A percentile compares a stretch with the other conserved stretches of the same genome.
Evolutionary conservation across 2,329 filamentous ascomycete species (phyloP).

Genomic region (Huntiella savannae): DNA sequence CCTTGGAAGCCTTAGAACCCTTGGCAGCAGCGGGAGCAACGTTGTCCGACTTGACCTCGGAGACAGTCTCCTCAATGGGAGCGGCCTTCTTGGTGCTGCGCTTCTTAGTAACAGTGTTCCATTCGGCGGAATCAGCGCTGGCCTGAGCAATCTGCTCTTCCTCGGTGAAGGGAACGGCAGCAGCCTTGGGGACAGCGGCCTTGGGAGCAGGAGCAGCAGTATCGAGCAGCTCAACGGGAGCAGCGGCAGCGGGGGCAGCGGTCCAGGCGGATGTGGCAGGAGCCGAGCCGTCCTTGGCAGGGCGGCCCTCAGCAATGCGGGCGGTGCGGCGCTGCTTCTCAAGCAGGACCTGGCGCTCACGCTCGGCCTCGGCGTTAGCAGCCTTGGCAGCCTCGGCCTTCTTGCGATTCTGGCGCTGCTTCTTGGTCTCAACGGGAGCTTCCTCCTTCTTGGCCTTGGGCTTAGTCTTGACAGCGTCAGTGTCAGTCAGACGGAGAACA

Average conservation of each 20-base stretch:
- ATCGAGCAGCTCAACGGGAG: slow-evolving; percentile 33
- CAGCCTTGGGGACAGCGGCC: slow-evolving; percentile 18
- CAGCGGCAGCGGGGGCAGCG: slow-evolving; percentile 18
- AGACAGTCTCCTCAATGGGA: slow-evolving; percentile 10
- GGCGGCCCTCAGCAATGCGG: slow-evolving; percentile 61
- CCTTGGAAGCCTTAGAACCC: slow-evolving; percentile 16
- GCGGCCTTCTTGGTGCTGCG: slow-evolving; percentile 21
- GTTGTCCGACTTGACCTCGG: slow-evolving; percentile 9
- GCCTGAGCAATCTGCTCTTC: slow-evolving; percentile 43
- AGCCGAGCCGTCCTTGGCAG: slow-evolving; percentile 60
- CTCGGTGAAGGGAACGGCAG: slow-evolving; percentile 29
- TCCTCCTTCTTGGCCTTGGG: slow-evolving; percentile 41
- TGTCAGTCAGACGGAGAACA: slow-evolving; percentile 49
- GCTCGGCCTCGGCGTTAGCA: slow-evolving; percentile 58
- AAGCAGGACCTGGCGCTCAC: slow-evolving; percentile 52
- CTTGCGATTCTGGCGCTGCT: slow-evolving; percentile 80
- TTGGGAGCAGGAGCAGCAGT: slow-evolving; percentile 24
- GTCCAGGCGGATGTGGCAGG: slow-evolving; percentile 26
- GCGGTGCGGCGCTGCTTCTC: slow-evolving; percentile 73
- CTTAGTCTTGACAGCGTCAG: slow-evolving; percentile 40
- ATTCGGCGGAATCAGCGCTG: slow-evolving; percentile 32
- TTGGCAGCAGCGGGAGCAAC: slow-evolving; percentile 13
- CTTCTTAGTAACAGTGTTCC: slow-evolving; percentile 36
- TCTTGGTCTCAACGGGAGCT: slow-evolving; percentile 68
- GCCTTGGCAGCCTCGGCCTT: slow-evolving; percentile 70